Evolutionary conservation across 2,329 filamentous ascomycete species (phyloP).

Genomic region (Drechslerella dactyloides): DNA sequence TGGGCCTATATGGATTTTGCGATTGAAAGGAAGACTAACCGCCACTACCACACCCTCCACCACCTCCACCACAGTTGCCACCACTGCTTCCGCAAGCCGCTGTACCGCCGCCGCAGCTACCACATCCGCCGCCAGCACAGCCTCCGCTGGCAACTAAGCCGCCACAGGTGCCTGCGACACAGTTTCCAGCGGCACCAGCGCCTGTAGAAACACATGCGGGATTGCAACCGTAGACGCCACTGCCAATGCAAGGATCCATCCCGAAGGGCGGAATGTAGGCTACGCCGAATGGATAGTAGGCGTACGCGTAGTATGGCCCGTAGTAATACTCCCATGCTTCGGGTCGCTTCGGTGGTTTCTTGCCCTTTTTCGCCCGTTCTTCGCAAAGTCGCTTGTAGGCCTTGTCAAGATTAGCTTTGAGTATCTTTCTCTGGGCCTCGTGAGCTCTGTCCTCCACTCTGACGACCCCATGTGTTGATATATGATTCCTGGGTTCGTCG

Average conservation of each 20-base stretch:
- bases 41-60: conserved; percentile 9
- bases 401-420: conserved; percentile 28
- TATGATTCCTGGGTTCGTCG: conserved; percentile 31
- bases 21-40: conserved; percentile 15
- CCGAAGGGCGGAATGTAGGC: conserved; percentile 46
- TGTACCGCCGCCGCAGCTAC: conserved; percentile 21
- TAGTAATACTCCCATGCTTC: conserved; percentile 42
- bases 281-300: conserved; percentile 46
- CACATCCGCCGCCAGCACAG: conserved; percentile 38
- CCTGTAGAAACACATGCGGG: conserved; percentile 25
- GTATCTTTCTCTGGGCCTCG: conserved; percentile 21
- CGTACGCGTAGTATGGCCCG: conserved; percentile 41
- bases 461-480: conserved; percentile 41
- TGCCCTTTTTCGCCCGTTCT: conserved; percentile 46
- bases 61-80: conserved; percentile 22
- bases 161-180: conserved; percentile 44
- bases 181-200: conserved; percentile 33
- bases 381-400: conserved; percentile 37
- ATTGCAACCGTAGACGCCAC: conserved; percentile 43
- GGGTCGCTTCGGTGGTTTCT: conserved; percentile 35
- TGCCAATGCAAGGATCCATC: conserved; percentile 48
- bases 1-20: not conserved
- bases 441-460: conserved; percentile 32
- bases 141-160: conserved; percentile 22
- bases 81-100: conserved; percentile 35